Conservation (phyloP, 306 rosid genomes). For the Spatholobus suberectus region DNA sequence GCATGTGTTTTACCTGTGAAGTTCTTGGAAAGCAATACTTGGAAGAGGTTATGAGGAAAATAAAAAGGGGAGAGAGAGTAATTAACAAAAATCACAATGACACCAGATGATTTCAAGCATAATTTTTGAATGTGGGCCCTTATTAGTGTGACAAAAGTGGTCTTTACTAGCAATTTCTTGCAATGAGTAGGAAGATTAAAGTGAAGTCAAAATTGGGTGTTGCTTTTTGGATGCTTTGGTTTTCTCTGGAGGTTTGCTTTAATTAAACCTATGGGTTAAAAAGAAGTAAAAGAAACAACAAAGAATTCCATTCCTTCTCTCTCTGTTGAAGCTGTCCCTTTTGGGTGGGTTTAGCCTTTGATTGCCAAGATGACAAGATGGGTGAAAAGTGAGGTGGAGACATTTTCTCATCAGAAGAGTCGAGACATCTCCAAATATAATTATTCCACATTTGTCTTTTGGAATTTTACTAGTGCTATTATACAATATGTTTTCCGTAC, state of each 20-base stretch:
- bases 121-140: constrained; percentile 35
- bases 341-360: constrained; percentile 20
- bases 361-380: constrained; percentile 40
- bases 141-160: constrained; percentile 36
- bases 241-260: constrained; percentile 48
- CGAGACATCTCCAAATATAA: constrained; percentile 19
- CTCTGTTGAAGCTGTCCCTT: constrained; percentile 30
- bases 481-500: neutral
- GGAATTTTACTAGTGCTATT: neutral
- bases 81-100: constrained; percentile 2
- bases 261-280: constrained; percentile 10
- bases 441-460: constrained; percentile 24
- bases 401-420: constrained; percentile 13
- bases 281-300: constrained; percentile 34
- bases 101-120: constrained; percentile 31
- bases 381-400: constrained; percentile 26
- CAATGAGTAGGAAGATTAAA: constrained; percentile 37
- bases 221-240: constrained; percentile 56
- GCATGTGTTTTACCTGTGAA: neutral
- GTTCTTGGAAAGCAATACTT: constrained; percentile 26
- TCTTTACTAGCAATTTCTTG: constrained; percentile 35
- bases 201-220: constrained; percentile 42
- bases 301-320: constrained; percentile 9
- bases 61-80: neutral
- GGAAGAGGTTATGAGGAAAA: constrained; percentile 26